Evolutionary conservation across 1,139 yeast species (phyloP).

Genomic region (Taphrina flavorubra): DNA sequence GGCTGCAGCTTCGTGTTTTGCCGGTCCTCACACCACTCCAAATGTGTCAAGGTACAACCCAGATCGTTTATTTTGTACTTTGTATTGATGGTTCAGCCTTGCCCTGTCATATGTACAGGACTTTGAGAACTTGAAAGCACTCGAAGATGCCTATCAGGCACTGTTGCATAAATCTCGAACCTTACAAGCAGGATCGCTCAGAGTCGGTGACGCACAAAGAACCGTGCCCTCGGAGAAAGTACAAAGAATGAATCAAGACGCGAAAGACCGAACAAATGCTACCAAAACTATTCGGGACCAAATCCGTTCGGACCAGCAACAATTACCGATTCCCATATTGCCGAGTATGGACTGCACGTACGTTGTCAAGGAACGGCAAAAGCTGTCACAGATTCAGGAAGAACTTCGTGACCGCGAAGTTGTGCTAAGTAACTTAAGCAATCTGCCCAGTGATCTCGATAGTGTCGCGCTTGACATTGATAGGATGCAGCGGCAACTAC

Average conservation of each 20-base stretch:
- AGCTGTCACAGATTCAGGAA: not conserved
- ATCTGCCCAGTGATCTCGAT: slow-evolving; percentile 11
- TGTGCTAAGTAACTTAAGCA: not conserved
- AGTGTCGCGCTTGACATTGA: slow-evolving; percentile 6
- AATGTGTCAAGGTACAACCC: not conserved
- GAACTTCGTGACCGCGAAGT: slow-evolving; percentile 2
- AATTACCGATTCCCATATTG: not conserved
- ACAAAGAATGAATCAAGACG: not conserved
- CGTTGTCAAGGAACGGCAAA: slow-evolving; percentile 4
- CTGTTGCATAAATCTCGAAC: not conserved
- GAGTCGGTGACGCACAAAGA: not conserved
- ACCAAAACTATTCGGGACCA: not conserved
- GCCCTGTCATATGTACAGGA: slow-evolving; percentile 6
- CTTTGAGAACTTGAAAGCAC: not conserved
- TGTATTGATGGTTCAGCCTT: not conserved
- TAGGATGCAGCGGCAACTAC: slow-evolving; percentile 16
- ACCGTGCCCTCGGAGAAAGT: not conserved
- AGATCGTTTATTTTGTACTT: not conserved
- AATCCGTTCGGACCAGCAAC: not conserved
- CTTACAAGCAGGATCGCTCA: not conserved
- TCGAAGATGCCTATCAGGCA: not conserved
- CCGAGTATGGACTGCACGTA: not conserved
- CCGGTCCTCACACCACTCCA: not conserved
- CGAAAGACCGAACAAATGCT: not conserved
- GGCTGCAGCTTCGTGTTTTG: slow-evolving; percentile 10